Evolutionary conservation across 2,329 filamentous ascomycete genomes (phyloP).

Genomic region (Colletotrichum spaethianum): DNA sequence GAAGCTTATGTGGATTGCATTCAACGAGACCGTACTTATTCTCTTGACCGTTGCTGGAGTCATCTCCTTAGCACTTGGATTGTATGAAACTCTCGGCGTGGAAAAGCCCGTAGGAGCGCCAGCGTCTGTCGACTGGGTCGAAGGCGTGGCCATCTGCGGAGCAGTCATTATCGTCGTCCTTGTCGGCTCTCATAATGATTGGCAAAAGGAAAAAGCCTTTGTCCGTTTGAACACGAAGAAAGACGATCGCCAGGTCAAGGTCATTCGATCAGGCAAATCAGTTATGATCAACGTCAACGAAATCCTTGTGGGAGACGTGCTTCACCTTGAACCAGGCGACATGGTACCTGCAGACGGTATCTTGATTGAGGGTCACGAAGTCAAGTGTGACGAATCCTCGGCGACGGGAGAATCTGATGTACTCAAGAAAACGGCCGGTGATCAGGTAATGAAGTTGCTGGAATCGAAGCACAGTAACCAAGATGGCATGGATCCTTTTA

Average conservation of each 20-base stretch:
- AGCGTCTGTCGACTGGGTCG: slow-evolving; percentile 65
- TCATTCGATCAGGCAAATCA: slow-evolving; percentile 69
- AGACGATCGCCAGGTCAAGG: slow-evolving; percentile 69
- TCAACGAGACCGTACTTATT: slow-evolving; percentile 73
- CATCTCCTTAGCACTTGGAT: slow-evolving; percentile 69
- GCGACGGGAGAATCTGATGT: slow-evolving; percentile 81
- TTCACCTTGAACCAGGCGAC: slow-evolving; percentile 75
- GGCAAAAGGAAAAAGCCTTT: slow-evolving; percentile 69
- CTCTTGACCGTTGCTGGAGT: slow-evolving; percentile 70
- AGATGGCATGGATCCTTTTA: slow-evolving; percentile 71
- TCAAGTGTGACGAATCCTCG: slow-evolving; percentile 79
- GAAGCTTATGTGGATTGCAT: slow-evolving; percentile 68
- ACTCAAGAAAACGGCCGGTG: slow-evolving; percentile 74
- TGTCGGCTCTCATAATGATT: slow-evolving; percentile 68
- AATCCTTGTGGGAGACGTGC: slow-evolving; percentile 72
- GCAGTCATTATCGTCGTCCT: slow-evolving; percentile 68
- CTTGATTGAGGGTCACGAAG: slow-evolving; percentile 68
- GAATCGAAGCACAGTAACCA: slow-evolving; percentile 54
- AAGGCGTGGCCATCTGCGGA: slow-evolving; percentile 68
- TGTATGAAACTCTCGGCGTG: slow-evolving; percentile 69
- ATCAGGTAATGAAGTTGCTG: slow-evolving; percentile 66
- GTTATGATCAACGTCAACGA: slow-evolving; percentile 70
- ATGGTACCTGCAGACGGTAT: slow-evolving; percentile 79
- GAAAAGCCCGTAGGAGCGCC: slow-evolving; percentile 51
- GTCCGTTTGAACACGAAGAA: slow-evolving; percentile 66